Conservation (phyloP, 148 eudicot species). For the Vaccinium macrocarpon region DNA sequence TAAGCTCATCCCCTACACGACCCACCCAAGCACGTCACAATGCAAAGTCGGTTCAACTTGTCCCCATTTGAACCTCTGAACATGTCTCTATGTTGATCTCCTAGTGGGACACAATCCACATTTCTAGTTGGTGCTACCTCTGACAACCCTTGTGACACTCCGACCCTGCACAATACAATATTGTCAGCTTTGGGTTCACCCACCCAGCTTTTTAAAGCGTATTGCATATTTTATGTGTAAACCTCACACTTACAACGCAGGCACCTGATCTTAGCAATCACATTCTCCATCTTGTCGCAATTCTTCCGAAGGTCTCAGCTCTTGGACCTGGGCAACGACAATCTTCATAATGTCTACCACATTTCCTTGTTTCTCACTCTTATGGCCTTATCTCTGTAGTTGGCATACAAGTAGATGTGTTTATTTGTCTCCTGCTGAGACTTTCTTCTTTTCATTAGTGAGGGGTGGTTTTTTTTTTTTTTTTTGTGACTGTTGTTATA, state of each 20-base stretch:
- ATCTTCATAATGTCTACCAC: not conserved
- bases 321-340: not conserved
- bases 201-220: not conserved
- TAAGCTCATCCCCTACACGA: not conserved
- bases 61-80: not conserved
- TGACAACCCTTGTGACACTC: not conserved
- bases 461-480: not conserved
- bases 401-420: not conserved
- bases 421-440: not conserved
- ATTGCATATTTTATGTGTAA: not conserved
- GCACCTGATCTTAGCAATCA: not conserved
- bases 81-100: not conserved
- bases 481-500: not conserved
- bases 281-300: not conserved
- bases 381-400: too few relatives aligned
- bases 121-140: not conserved
- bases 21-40: not conserved
- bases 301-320: not conserved
- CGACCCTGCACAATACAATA: not conserved
- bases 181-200: not conserved
- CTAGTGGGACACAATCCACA: not conserved
- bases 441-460: not conserved
- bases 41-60: not conserved
- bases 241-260: not conserved
- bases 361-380: too few relatives aligned